A percentile compares a stretch with the other conserved stretches of the same genome.
phyloP scores from a whole-genome alignment of 2,329 filamentous ascomycete genomes.

The Exophiala calicioides region DNA sequence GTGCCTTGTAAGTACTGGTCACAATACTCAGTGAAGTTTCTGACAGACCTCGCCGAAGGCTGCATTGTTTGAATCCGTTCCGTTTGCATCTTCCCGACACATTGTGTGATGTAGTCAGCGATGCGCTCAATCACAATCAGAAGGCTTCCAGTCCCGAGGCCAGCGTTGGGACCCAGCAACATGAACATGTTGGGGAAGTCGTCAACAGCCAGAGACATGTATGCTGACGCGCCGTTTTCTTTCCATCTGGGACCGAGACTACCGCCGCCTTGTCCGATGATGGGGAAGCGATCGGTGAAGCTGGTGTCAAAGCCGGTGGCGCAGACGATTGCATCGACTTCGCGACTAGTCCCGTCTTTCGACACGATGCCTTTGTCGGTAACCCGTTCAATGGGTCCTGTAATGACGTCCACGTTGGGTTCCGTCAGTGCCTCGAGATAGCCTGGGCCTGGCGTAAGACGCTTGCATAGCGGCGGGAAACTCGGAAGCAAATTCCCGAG shows the following conservation, averaged over 20 bases:
- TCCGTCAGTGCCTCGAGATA: conserved; percentile 36
- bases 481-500: conserved; percentile 41
- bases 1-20: conserved; percentile 19
- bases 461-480: conserved; percentile 45
- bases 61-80: conserved; percentile 19
- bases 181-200: conserved; percentile 39
- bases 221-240: conserved; percentile 37
- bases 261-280: conserved; percentile 35
- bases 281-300: conserved; percentile 38
- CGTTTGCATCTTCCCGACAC: conserved; percentile 20
- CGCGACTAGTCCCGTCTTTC: conserved; percentile 36
- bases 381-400: conserved; percentile 16
- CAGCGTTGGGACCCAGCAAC: conserved; percentile 35
- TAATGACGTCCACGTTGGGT: conserved; percentile 31
- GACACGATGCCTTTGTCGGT: conserved; percentile 30
- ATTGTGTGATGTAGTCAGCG: conserved; percentile 19
- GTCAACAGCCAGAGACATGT: conserved; percentile 39
- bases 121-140: conserved; percentile 18
- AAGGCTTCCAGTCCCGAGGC: conserved; percentile 32
- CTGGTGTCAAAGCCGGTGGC: conserved; percentile 44
- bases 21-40: conserved; percentile 14
- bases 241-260: conserved; percentile 33
- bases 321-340: conserved; percentile 40
- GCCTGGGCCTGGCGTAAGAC: conserved; percentile 48
- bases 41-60: conserved; percentile 9